A percentile compares a stretch with the other conserved stretches of the same genome.
phyloP scores from a whole-genome alignment of 2,329 filamentous ascomycete species.

The Colletotrichum somersetense region DNA sequence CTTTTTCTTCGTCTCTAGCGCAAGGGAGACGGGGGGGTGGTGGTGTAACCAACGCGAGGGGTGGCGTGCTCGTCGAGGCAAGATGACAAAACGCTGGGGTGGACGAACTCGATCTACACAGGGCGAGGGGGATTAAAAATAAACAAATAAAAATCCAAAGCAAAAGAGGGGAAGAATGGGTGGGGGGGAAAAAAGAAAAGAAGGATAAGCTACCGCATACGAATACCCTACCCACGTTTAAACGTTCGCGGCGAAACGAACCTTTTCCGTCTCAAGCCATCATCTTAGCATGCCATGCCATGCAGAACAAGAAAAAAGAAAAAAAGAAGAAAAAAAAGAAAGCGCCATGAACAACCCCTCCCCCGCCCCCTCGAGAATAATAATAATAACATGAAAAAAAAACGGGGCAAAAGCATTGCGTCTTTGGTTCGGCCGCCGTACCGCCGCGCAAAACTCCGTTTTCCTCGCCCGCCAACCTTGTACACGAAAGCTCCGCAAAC shows the following conservation, averaged over 20 bases:
- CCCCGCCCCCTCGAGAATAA: not conserved
- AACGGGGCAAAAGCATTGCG: not conserved
- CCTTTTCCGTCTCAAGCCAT: not conserved
- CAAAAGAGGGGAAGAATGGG: no score
- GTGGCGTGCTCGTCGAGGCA: not conserved
- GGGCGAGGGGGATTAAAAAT: no score
- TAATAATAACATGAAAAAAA: not conserved
- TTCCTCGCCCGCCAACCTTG: no score
- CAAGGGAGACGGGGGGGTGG: no score
- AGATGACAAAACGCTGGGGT: no score
- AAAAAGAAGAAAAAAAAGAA: not conserved
- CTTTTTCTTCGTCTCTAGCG: not conserved
- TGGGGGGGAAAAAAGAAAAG: not conserved
- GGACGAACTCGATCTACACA: no score
- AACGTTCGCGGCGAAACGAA: slow-evolving; percentile 3
- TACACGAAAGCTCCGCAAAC: slow-evolving; percentile 27
- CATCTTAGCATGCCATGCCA: not conserved
- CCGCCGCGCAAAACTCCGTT: slow-evolving; percentile 35
- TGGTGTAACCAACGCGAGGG: no score
- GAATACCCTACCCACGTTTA: not conserved
- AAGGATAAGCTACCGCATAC: not conserved
- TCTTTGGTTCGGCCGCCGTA: slow-evolving; percentile 33
- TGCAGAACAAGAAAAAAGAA: not conserved
- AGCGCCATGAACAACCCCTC: not conserved
- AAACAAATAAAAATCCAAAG: no score